A percentile compares a stretch with the other conserved stretches of the same genome.
These are phyloP conservation scores for Schwanniomyces vanrijiae DNA, from an alignment of 805 yeast species.

Conservation along the genomic window DNA sequence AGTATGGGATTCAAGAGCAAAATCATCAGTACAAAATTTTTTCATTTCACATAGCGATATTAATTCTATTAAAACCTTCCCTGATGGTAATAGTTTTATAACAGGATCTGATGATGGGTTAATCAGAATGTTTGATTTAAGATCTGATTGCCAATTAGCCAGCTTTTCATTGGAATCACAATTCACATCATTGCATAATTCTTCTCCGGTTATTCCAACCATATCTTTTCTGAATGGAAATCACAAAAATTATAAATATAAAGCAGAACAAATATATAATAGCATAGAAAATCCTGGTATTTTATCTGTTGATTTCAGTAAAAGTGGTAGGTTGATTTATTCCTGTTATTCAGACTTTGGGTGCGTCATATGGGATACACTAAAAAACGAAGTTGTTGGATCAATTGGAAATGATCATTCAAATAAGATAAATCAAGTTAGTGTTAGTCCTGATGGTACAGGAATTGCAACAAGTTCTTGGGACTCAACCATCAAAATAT, in stretches of 20 bases:
- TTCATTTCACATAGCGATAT: conserved; percentile 64
- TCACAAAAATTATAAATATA: conserved; percentile 11
- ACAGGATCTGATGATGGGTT: conserved; percentile 81
- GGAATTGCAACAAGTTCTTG: conserved; percentile 80
- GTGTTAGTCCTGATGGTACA: conserved; percentile 69
- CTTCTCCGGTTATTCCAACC: neutral
- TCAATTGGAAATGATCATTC: conserved; percentile 53
- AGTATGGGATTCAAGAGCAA: conserved; percentile 64
- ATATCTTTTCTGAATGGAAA: conserved; percentile 2
- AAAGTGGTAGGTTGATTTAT: conserved; percentile 72
- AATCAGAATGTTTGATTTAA: conserved; percentile 67
- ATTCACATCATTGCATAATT: neutral
- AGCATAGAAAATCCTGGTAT: conserved; percentile 66
- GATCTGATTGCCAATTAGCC: conserved; percentile 72
- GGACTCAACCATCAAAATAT: conserved; percentile 71
- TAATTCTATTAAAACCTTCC: conserved; percentile 58
- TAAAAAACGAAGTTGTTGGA: conserved; percentile 66
- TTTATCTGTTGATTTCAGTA: conserved; percentile 68
- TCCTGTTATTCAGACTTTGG: conserved; percentile 75
- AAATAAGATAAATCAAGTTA: conserved; percentile 61
- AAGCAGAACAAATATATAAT: conserved; percentile 11
- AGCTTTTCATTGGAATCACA: conserved; percentile 36
- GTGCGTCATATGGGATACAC: conserved; percentile 74
- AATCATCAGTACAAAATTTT: conserved; percentile 49
- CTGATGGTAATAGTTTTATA: conserved; percentile 67